Evolutionary conservation across 345 rosid genomes (phyloP), one percentile per base, ranked within the genome.

Genomic region (Gossypium thurberi): DNA sequence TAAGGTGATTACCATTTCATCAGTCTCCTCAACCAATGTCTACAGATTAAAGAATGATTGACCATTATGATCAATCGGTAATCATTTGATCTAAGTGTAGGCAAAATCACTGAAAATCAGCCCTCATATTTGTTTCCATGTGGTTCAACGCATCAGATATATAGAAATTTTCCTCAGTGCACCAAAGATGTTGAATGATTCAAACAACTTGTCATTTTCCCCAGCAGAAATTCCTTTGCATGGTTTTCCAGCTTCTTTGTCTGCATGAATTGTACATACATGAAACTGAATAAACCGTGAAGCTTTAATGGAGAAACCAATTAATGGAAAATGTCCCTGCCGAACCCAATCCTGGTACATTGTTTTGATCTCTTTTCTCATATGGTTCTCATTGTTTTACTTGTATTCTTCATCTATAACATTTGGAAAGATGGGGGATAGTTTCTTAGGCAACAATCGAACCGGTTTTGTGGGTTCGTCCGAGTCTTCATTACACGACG

Each of bases 311-410:
- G 83, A 81, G 79, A 86, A 73, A 76, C 71, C 70, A 21, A 75
- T 66, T 47, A 59, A 64, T 28, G 75, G 83, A 18, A 83, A 78
- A 75, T 75, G 69, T 52, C 80, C 82, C 78, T 75, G 73, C 55
- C 75, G 83, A 80, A 68, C 64, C 26, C 82, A 77, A 76, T 84
- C 80, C 74, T 81, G 90, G 92, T 86, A 86, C 78, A 64, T 81
- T 5, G 62, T 87, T 55, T 73, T 78, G 63, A 79, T 79, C 73
- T 56, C 78, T 43, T 82, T 80, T 69, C 64, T 84, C 64, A 74
- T 82, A 2, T 86, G 90, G 92, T 75, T 86, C 72, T 71, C 81
- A 42, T 81, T 85, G 80, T 79, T 88, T 73, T 85, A 77, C 81
- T 72, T 81, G 47, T 84, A 76, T 74, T 74, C 72, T 71, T 87